Base-by-base conservation (phyloP, 2,329 filamentous ascomycete species). In the Mycosphaerella sp. region DNA sequence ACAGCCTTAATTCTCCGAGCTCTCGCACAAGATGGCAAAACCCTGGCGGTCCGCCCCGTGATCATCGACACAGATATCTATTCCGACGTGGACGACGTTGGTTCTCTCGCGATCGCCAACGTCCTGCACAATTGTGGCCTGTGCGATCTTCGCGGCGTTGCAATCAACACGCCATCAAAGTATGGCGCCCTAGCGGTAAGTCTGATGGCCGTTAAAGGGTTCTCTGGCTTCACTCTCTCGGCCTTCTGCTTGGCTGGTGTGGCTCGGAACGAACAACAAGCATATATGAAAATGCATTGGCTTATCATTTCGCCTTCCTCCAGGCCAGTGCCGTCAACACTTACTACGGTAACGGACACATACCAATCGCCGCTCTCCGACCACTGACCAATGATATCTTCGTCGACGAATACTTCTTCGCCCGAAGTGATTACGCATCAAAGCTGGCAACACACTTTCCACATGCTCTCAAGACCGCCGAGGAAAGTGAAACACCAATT, bases 51-150 rank as follows among this genome's bases (percentile, higher is more conserved):
- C 30, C 9, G 4, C 10, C 30, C 75, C 4, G 70, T 74, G 49
- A 78, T 76, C 48, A 53, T 61, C 42, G 57, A 61, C 27, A 59
- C 56, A 18, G 57, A 60, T 14, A 50, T 61, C 32, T 53, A 56
- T 44, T 44, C 48, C 9, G 58, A 61, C 34, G 58, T 58, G 3
- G 58, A 62, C 45, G 58, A 62, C 36, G 51, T 60, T 4, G 58
- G 58, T 10, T 58, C 59, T 3, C 39, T 62, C 9, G 54, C 59
- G 8, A 39, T 60, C 8, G 58, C 58, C 17, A 62, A 62, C 35
- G 44, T 56, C 5, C 44, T 62, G 0, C 54, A 59, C 30, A 59
- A 55, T 12, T 60, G 54, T 25, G 58, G 58, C 10, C 48, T 54
- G 10, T 53, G 46, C 18, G 58, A 60, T 18, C 14, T 60, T 13